These are phyloP conservation scores for Metschnikowia santaceciliae DNA, from an alignment of 805 yeast species.

Conservation along the genomic window DNA sequence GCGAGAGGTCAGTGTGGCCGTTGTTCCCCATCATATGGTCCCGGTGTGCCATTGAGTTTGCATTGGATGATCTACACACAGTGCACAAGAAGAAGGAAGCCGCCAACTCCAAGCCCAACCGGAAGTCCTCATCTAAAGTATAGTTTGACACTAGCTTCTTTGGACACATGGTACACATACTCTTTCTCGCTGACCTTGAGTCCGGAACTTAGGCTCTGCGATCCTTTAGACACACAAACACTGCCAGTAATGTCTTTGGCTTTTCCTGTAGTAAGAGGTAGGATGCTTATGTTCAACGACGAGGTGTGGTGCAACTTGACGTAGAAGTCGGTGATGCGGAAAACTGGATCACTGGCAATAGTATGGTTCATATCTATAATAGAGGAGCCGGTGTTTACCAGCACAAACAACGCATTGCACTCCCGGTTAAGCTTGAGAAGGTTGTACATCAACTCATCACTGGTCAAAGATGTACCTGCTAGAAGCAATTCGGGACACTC, in stretches of 20 bases:
- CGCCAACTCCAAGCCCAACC: not conserved
- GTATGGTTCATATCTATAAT: slow-evolving; percentile 26
- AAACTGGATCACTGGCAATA: slow-evolving; percentile 29
- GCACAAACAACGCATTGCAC: slow-evolving; percentile 33
- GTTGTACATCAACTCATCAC: slow-evolving; percentile 34
- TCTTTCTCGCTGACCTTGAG: slow-evolving; percentile 51
- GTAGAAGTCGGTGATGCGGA: slow-evolving; percentile 45
- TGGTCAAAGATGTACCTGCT: slow-evolving; percentile 35
- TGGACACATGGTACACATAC: slow-evolving; percentile 55
- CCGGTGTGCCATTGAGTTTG: slow-evolving; percentile 85
- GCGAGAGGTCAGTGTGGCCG: slow-evolving; percentile 94
- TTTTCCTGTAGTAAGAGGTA: slow-evolving; percentile 73
- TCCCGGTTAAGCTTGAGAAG: slow-evolving; percentile 26
- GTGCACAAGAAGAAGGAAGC: slow-evolving; percentile 30
- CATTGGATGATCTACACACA: slow-evolving; percentile 70
- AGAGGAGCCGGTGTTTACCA: slow-evolving; percentile 34
- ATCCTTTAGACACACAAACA: slow-evolving; percentile 56
- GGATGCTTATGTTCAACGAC: slow-evolving; percentile 48
- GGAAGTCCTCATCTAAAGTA: slow-evolving; percentile 34
- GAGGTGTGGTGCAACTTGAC: slow-evolving; percentile 49
- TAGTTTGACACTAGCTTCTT: slow-evolving; percentile 47
- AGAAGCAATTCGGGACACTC: slow-evolving; percentile 48
- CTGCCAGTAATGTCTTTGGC: slow-evolving; percentile 82
- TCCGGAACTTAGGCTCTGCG: slow-evolving; percentile 25
- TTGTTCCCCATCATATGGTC: slow-evolving; percentile 79